phyloP scores from a whole-genome alignment of 2,329 filamentous ascomycete species.

The Aspergillus neotritici region DNA sequence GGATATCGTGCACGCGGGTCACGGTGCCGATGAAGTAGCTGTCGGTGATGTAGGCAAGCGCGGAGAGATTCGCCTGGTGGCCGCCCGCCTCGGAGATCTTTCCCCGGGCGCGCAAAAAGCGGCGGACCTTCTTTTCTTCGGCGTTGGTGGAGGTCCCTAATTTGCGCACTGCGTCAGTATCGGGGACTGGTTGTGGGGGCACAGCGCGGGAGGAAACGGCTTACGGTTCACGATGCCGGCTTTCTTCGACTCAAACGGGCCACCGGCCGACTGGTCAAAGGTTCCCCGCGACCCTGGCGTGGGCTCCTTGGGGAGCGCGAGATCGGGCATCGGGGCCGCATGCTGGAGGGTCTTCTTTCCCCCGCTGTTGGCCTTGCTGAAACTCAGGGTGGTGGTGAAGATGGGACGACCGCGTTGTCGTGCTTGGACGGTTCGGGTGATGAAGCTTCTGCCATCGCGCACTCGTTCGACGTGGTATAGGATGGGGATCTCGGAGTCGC shows the following conservation, averaged over 20 bases:
- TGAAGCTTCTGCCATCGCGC: conserved; percentile 81
- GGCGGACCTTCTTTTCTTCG: conserved; percentile 61
- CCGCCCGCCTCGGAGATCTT: conserved; percentile 68
- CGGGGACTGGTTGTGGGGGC: neutral
- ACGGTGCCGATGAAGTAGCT: conserved; percentile 91
- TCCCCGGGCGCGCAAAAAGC: conserved; percentile 50
- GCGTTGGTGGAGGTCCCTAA: conserved; percentile 46
- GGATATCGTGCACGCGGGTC: conserved; percentile 71
- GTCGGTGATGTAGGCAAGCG: conserved; percentile 89
- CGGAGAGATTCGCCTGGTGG: conserved; percentile 73
- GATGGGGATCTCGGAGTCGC: conserved; percentile 76
- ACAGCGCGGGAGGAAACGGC: conserved; percentile 21
- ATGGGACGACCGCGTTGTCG: conserved; percentile 82
- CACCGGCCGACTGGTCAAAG: conserved; percentile 24
- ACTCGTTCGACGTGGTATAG: conserved; percentile 94
- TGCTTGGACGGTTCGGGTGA: conserved; percentile 93
- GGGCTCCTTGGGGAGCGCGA: conserved; percentile 39
- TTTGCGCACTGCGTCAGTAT: neutral
- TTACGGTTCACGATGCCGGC: conserved; percentile 53
- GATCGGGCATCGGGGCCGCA: conserved; percentile 55
- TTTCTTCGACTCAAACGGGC: conserved; percentile 56
- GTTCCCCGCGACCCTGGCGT: conserved; percentile 24
- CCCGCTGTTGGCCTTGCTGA: conserved; percentile 58
- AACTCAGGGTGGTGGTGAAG: conserved; percentile 92
- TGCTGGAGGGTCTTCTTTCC: conserved; percentile 59